These are phyloP conservation scores for Umbelopsis sp. DNA, from an alignment of 371 early-diverging fungal genomes.

Conservation along the genomic window DNA sequence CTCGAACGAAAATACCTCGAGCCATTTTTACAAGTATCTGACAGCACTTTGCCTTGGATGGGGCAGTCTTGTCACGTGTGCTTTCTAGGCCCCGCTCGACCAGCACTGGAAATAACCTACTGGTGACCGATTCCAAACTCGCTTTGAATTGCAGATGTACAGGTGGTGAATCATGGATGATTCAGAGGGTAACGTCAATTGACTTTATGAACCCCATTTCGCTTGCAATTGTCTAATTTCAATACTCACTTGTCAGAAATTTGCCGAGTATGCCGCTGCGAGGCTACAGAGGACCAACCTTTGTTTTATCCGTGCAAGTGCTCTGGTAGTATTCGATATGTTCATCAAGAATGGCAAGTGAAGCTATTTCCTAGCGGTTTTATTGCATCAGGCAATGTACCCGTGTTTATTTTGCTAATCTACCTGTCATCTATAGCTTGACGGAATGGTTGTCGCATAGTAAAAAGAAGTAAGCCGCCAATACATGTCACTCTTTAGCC, in stretches of 20 bases:
- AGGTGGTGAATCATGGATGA: conserved; percentile 17
- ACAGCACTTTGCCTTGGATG: too few relatives aligned
- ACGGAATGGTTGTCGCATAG: conserved; percentile 80
- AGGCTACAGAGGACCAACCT: conserved; percentile 64
- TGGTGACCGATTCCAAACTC: neutral
- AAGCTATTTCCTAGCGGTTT: neutral
- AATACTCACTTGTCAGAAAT: conserved; percentile 35
- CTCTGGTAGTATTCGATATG: conserved; percentile 76
- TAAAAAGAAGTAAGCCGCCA: conserved; percentile 54
- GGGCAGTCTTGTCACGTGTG: conserved; percentile 5
- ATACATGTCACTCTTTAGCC: too few relatives aligned
- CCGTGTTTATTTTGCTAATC: neutral
- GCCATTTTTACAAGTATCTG: too few relatives aligned
- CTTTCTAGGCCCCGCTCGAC: neutral
- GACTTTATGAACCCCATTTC: neutral
- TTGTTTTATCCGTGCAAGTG: conserved; percentile 80
- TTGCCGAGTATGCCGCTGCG: conserved; percentile 78
- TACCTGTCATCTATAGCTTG: conserved; percentile 40
- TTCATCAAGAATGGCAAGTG: conserved; percentile 69
- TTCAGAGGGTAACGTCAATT: conserved; percentile 4
- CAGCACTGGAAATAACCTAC: neutral
- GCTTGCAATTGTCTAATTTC: neutral
- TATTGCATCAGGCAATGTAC: neutral
- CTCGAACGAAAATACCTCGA: too few relatives aligned
- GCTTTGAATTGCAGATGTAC: conserved; percentile 2